Evolutionary conservation across 148 eudicot species (phyloP).

Genomic region (Silene conica): DNA sequence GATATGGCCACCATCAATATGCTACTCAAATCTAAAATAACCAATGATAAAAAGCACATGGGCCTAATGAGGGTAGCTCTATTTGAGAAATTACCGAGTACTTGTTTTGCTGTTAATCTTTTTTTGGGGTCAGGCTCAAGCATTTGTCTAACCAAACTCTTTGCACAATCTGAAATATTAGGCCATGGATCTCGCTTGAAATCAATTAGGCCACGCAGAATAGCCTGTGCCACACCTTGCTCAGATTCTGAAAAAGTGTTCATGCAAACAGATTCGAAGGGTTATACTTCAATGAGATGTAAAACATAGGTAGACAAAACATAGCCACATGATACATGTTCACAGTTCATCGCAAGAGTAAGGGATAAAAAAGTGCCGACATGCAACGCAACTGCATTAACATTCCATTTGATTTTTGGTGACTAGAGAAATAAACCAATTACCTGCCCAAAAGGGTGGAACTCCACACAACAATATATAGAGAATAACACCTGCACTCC

Average conservation of each 20-base stretch:
- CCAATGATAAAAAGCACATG: neutral
- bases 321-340: no score
- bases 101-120: conserved; percentile 72
- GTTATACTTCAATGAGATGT: neutral
- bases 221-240: conserved; percentile 98
- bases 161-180: conserved; percentile 81
- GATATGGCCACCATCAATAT: neutral
- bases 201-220: conserved; percentile 81
- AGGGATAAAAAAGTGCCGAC: neutral
- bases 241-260: conserved; percentile 60
- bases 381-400: neutral
- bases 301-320: neutral
- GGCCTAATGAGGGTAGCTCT: neutral
- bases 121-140: conserved; percentile 76
- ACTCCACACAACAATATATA: conserved; percentile 92
- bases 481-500: conserved; percentile 98
- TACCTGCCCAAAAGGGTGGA: conserved; percentile 99
- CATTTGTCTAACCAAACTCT: conserved; percentile 44
- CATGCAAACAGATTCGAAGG: conserved; percentile 1
- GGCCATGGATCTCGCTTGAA: conserved; percentile 98
- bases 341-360: neutral
- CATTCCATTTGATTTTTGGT: neutral
- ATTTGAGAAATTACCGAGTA: conserved; percentile 30
- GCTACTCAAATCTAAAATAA: neutral
- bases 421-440: conserved; percentile 6